phyloP scores from a whole-genome alignment of 352 stramenopile genomes.

The Pythium aristosporum region DNA sequence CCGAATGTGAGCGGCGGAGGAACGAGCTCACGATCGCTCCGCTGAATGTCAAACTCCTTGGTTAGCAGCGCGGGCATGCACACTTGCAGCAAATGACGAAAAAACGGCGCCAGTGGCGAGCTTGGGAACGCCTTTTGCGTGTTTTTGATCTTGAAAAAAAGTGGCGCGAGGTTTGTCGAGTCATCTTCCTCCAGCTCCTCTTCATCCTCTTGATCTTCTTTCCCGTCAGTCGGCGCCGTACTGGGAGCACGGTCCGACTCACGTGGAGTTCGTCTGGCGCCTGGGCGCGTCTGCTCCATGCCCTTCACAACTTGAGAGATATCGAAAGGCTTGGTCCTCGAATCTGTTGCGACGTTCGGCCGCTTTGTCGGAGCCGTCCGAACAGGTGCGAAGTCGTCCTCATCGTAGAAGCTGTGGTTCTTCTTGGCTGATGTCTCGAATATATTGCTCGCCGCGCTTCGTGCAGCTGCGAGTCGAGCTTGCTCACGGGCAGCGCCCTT shows the following conservation, averaged over 20 bases:
- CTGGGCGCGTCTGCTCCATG: conserved; percentile 31
- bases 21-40: conserved; percentile 48
- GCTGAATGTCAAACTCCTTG: conserved; percentile 58
- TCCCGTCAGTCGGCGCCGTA: background rate
- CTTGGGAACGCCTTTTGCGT: conserved; percentile 70
- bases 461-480: conserved; percentile 37
- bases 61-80: conserved; percentile 75
- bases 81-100: conserved; percentile 73
- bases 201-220: conserved; percentile 21
- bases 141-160: conserved; percentile 83
- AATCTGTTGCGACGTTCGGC: background rate
- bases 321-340: conserved; percentile 44
- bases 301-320: conserved; percentile 67
- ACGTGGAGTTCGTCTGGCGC: conserved; percentile 2
- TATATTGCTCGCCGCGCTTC: conserved; percentile 37
- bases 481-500: conserved; percentile 62
- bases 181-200: conserved; percentile 53
- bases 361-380: conserved; percentile 21
- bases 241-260: background rate
- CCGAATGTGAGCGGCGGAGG: conserved; percentile 60
- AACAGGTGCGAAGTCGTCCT: conserved; percentile 49
- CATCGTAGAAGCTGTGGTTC: conserved; percentile 73
- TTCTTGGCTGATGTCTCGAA: conserved; percentile 52
- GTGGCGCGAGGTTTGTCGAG: conserved; percentile 49
- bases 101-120: conserved; percentile 81